Evolutionary conservation across 441 rosid genomes (phyloP), one percentile per base, ranked within the genome.

Genomic region (Pelargonium citronellum): DNA sequence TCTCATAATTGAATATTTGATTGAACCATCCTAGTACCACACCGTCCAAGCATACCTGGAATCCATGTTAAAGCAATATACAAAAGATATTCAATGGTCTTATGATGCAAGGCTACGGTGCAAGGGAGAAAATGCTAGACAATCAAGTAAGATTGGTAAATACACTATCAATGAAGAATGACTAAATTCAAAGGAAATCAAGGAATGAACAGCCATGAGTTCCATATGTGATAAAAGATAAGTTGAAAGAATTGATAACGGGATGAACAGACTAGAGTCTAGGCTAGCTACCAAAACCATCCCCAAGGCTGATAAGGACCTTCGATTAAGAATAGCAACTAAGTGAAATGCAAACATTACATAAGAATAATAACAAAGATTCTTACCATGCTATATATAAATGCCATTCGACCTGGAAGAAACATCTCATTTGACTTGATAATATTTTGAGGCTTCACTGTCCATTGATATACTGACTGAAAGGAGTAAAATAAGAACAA

Each of bases 331-430:
- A 24, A 24, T 46, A 69, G 37, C 77, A 77, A 2, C 20, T 30
- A 61, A 15, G n/a, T 15, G 5, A 61, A 39, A 60, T n/a, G 13
- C 19, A 58, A 63, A 47, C 65, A 15, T 9, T 66, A 70, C 9
- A 68, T 67, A 71, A 66, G 46, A 62, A 47, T 55, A 61, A 16
- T 19, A 9, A 1, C 22, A 0, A 65, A 67, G 55, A 34, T 61
- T 24, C 83, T 75, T 77, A 93, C 98, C 95, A 84, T 86, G 85
- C 83, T 92, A 79, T 70, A 93, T 69, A 93, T 87, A 82, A 91
- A 89, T 30, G 98, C 74, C 97, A 93, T 91, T 78, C 97, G 85
- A 64, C 98, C 98, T 6, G 97, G 97, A 75, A 93, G 93, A 80
- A 93, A 93, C 92, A 93, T 84, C 83, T 93, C 97, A 78, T 87